Base-by-base conservation (phyloP, 2,329 filamentous ascomycete genomes). In the Dactylellina leptospora region DNA sequence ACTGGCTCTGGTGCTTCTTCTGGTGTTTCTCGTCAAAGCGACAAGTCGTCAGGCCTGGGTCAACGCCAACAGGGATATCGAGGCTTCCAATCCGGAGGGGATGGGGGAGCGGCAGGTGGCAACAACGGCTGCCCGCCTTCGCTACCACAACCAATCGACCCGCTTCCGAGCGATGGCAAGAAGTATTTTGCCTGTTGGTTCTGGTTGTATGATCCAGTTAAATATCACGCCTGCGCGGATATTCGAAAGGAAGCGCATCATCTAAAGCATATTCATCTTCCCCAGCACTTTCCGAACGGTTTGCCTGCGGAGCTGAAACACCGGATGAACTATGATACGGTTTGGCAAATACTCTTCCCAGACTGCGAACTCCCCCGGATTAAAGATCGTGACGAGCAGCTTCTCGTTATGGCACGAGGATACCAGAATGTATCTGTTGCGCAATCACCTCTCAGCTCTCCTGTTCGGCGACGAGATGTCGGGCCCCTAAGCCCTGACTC, bases 171-270 rank as follows among this genome's bases (percentile, higher is more conserved):
- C 45, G 66, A 71, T 18, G 66, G 66, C 20, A 71, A 63, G 33
- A 62, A 58, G 44, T 63, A 70, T 22, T 69, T 48, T 22, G 64
- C 66, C 9, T 71, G 66, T 51, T 71, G 66, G 66, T 71, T 71
- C 53, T 71, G 66, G 66, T 25, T 71, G 28, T 48, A 28, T 25
- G 66, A 71, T 16, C 66, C 66, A 2, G 66, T 71, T 33, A 63
- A 10, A 40, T 63, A 71, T 27, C 66, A 71, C 44, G 47, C 51
- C 0, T 71, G 66, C 28, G 66, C 58, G 1, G 51, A 71, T 30
- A 71, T 71, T 23, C 30, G 58, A 22, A 71, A 71, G 30, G 66
- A 71, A 58, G 50, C 58, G 0, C 66, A 71, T 45, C 66, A 71
- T 27, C 20, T 71, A 9, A 71, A 71, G 38, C 58, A 71, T 60